Evolutionary conservation across 1,139 yeast genomes (phyloP).

Genomic region (Suhomyces bolitotheri): DNA sequence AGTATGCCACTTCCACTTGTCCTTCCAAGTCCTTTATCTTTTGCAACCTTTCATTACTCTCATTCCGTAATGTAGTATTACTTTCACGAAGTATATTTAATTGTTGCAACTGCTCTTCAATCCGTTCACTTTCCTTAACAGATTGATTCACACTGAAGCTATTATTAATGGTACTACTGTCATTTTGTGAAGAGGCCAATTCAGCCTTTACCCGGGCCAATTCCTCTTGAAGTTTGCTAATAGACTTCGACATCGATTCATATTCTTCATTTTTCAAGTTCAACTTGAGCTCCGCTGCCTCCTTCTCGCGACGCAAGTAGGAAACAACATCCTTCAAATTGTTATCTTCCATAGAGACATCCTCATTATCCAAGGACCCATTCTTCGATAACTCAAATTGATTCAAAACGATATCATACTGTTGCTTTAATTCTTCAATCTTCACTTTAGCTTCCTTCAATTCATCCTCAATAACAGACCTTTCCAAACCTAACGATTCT

Average conservation of each 20-base stretch:
- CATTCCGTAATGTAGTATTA: slow-evolving; percentile 64
- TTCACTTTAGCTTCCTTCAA: slow-evolving; percentile 46
- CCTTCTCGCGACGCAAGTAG: slow-evolving; percentile 76
- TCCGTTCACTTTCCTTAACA: slow-evolving; percentile 50
- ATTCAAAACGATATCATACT: slow-evolving; percentile 65
- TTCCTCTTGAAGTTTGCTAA: slow-evolving; percentile 42
- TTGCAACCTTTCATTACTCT: slow-evolving; percentile 32
- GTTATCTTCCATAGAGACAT: slow-evolving; percentile 14
- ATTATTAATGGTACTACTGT: background rate
- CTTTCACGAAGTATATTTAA: slow-evolving; percentile 73
- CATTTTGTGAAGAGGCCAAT: slow-evolving; percentile 19
- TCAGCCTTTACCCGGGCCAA: slow-evolving; percentile 48
- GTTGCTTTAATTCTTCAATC: slow-evolving; percentile 59
- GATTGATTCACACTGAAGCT: slow-evolving; percentile 37
- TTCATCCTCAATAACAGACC: slow-evolving; percentile 54
- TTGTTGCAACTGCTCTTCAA: slow-evolving; percentile 64
- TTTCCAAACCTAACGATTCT: slow-evolving; percentile 26
- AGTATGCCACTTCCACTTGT: slow-evolving; percentile 19
- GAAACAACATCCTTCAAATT: slow-evolving; percentile 56
- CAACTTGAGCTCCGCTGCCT: slow-evolving; percentile 62
- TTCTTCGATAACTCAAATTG: slow-evolving; percentile 58
- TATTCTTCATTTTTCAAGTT: slow-evolving; percentile 52
- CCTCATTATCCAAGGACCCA: slow-evolving; percentile 14
- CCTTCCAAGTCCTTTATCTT: slow-evolving; percentile 26
- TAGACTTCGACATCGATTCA: slow-evolving; percentile 44